Conservation (phyloP, 2,329 filamentous ascomycete genomes). For the Chrysoporthe deuterocubensis region DNA sequence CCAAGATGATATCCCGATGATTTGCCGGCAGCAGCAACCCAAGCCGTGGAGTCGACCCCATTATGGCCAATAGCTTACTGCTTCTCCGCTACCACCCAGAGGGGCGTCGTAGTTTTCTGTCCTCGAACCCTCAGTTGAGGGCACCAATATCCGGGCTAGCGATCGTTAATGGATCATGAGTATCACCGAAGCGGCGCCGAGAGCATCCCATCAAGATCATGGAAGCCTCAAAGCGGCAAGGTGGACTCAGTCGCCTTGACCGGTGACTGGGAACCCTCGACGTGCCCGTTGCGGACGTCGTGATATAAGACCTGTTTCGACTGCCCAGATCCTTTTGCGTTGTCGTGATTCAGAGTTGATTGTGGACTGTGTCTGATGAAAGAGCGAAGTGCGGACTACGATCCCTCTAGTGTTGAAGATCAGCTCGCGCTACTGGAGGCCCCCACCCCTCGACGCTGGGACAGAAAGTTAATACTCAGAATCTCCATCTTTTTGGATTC, state of each 20-base stretch:
- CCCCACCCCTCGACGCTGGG: too few species aligned
- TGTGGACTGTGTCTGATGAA: neutral
- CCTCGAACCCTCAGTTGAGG: neutral
- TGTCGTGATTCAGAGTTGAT: neutral
- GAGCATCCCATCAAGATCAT: neutral
- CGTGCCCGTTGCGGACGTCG: neutral
- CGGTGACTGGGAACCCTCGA: neutral
- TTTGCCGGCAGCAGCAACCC: neutral
- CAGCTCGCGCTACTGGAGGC: too few species aligned
- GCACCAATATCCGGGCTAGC: neutral
- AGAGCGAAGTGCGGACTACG: too few species aligned
- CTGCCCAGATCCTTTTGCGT: neutral
- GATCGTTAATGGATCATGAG: neutral
- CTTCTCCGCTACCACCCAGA: neutral
- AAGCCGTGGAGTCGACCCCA: neutral
- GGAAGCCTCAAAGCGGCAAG: neutral
- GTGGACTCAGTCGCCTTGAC: neutral
- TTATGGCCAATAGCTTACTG: neutral
- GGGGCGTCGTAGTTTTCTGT: neutral
- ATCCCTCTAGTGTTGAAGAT: too few species aligned
- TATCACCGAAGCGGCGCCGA: constrained; percentile 4
- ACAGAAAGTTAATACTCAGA: too few species aligned
- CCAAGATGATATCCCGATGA: neutral
- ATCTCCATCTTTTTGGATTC: too few species aligned
- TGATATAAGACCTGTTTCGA: neutral